Percentiles rank a stretch among this genome's conserved stretches.
These are phyloP conservation scores for Coemansia sp. DNA, from an alignment of 192 early-diverging fungal species.

Conservation along the genomic window DNA sequence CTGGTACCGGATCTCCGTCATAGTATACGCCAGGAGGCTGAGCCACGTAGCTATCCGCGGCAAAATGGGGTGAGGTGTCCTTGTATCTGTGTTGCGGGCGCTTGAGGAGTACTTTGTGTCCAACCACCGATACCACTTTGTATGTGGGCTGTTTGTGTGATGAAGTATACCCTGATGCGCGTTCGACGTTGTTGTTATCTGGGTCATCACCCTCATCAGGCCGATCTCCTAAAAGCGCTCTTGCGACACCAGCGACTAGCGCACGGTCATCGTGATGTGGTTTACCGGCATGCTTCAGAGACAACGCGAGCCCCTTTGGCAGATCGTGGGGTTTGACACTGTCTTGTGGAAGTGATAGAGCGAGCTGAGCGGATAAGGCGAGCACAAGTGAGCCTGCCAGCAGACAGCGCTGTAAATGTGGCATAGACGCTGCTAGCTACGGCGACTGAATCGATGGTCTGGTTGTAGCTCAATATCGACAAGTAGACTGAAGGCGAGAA, in stretches of 20 bases:
- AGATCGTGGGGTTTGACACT: not conserved
- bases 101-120: constrained; percentile 9
- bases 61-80: not conserved
- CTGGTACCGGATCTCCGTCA: constrained; percentile 3
- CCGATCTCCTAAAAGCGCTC: constrained; percentile 1
- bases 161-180: not conserved
- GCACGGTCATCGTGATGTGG: not conserved
- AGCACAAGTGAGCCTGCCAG: constrained; percentile 3
- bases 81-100: constrained; percentile 2
- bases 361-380: not conserved
- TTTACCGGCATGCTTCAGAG: not conserved
- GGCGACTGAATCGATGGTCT: not conserved
- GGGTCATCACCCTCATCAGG: not conserved
- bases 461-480: not conserved
- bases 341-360: constrained; percentile 3
- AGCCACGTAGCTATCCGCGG: not conserved
- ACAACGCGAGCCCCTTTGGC: not conserved
- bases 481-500: not conserved
- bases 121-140: constrained; percentile 6
- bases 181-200: not conserved
- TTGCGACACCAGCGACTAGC: constrained; percentile 7
- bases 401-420: constrained; percentile 7
- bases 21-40: constrained; percentile 8
- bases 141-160: constrained; percentile 5
- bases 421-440: not conserved